Conservation (phyloP, 306 rosid species). For the Lathyrus sativus region DNA sequence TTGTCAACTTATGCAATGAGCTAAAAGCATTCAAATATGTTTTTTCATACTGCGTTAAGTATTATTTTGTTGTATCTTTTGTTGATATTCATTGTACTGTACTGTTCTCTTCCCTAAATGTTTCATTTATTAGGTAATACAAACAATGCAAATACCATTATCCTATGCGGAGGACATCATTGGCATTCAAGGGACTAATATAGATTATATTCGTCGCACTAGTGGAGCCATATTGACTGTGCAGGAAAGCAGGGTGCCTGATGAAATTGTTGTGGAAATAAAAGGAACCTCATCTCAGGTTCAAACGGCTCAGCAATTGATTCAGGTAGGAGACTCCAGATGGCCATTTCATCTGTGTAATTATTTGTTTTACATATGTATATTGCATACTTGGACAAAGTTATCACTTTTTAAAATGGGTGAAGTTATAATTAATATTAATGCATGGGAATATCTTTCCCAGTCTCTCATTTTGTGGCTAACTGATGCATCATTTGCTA, state of each 20-base stretch:
- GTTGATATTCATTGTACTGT: conserved; percentile 18
- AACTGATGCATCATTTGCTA: conserved; percentile 10
- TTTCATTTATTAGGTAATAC: conserved; percentile 61
- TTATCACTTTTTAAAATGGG: background rate
- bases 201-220: conserved; percentile 81
- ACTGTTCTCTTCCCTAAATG: conserved; percentile 5
- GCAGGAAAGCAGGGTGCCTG: conserved; percentile 85
- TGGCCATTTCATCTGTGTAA: conserved; percentile 8
- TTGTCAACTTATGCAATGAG: conserved; percentile 16
- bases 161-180: conserved; percentile 93
- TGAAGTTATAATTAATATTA: background rate
- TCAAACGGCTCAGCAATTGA: conserved; percentile 79
- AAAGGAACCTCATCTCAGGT: conserved; percentile 88
- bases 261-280: conserved; percentile 86
- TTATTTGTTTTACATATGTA: conserved; percentile 4
- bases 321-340: conserved; percentile 62
- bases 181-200: conserved; percentile 87
- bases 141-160: conserved; percentile 91
- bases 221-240: conserved; percentile 94
- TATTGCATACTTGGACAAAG: background rate
- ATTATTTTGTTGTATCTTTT: conserved; percentile 18
- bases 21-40: conserved; percentile 16
- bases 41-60: conserved; percentile 8
- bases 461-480: conserved; percentile 25
- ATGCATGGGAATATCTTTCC: background rate